Evolutionary conservation across 306 rosid genomes (phyloP), one percentile per base, ranked within the genome.

Genomic region (Comarum palustre): DNA sequence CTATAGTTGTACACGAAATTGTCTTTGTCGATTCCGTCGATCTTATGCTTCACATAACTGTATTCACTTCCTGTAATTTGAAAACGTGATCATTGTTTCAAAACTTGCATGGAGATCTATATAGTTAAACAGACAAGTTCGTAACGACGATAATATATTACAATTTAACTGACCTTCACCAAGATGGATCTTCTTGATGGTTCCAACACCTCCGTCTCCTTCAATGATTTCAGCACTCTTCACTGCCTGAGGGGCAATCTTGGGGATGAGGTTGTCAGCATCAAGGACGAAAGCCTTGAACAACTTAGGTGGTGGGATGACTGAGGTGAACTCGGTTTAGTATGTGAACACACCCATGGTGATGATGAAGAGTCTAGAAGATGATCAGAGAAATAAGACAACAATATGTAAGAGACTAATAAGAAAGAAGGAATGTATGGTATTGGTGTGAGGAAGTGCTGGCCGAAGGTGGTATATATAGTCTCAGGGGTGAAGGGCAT

Each of bases 31-130:
- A 82, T 20, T 58, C 27, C 81, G 71, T 84, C 88, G 8, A 83
- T 79, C 50, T 73, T 82, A 19, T 87, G 85, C 59, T 81, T 66
- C 84, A 81, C 79, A 36, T 83, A 79, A 55, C 80, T 80, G 45
- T 32, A 73, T 64, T 79, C 1, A 1, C 77, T 80, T 24, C 89
- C 88, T n/a, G n/a, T n/a, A n/a, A n/a, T n/a, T n/a, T n/a, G n/a
- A n/a, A n/a, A n/a, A n/a, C n/a, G n/a, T n/a, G n/a, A n/a, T n/a
- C n/a, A n/a, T n/a, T n/a, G n/a, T n/a, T n/a, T n/a, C n/a, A n/a
- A n/a, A n/a, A n/a, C n/a, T n/a, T n/a, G n/a, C n/a, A n/a, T n/a
- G n/a, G n/a, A n/a, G n/a, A n/a, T n/a, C n/a, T n/a, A n/a, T n/a
- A n/a, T n/a, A n/a, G n/a, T n/a, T n/a, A n/a, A n/a, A n/a, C n/a